Evolutionary conservation across 176 grass and related monocot genomes (phyloP), one percentile per base, ranked within the genome.

Genomic region (Phragmites australis): DNA sequence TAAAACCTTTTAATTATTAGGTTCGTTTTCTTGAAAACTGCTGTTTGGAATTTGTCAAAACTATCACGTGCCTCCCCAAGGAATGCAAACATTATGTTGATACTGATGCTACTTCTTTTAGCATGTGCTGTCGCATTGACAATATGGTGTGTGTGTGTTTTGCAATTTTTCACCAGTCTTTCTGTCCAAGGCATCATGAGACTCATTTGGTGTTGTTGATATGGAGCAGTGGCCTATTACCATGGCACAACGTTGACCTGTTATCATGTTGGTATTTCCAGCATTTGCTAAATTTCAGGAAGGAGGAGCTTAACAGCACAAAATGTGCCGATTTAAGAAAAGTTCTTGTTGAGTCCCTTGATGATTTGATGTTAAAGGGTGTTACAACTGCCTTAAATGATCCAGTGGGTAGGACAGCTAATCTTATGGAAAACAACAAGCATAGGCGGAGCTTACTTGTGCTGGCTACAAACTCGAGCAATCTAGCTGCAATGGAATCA

Each of bases 221-320:
- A 26, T 61, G 57, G n/a, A n/a, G n/a, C n/a, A n/a, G n/a, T n/a
- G n/a, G n/a, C n/a, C n/a, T n/a, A n/a, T n/a, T n/a, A n/a, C n/a
- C n/a, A n/a, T n/a, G 57, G 6, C 6, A 15, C n/a, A 61, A 31
- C n/a, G 5, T 13, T 63, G 61, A 37, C 6, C 16, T 64, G 31
- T 64, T 64, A 39, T 64, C 15, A 19, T 64, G 31, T 64, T 64
- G 61, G 16, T 39, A 39, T 64, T 64, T 64, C 31, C 61, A 64
- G 61, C 61, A 64, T 39, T 64, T 64, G 61, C 3, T 39, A 64
- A 9, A 64, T 21, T 64, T 64, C 61, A 64, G 61, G 61, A 64
- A 64, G 61, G 3, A 64, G 31, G 31, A 64, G 10, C 61, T 64
- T 17, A 39, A 17, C 61, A 39, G 30, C 61, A 39, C 61, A 64